Conservation (phyloP, 1,139 yeast species). For the Spencermartinsiella ligniputridi region DNA sequence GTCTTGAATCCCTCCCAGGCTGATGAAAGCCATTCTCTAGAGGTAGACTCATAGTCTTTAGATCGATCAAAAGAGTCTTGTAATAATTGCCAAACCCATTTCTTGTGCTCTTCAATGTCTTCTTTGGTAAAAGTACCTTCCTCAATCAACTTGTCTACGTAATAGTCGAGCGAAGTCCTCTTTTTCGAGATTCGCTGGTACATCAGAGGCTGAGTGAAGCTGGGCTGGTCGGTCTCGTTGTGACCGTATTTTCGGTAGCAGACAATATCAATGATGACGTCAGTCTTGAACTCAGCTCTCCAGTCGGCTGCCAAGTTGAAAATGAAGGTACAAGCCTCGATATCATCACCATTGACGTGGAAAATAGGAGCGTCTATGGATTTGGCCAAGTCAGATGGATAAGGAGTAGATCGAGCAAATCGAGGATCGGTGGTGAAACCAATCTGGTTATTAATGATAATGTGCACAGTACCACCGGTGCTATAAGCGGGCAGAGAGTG, state of each 20-base stretch:
- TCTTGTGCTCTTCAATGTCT: slow-evolving; percentile 92
- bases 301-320: slow-evolving; percentile 98
- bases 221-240: slow-evolving; percentile 98
- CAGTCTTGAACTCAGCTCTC: slow-evolving; percentile 95
- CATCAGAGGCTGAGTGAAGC: slow-evolving; percentile 98
- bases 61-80: slow-evolving; percentile 86
- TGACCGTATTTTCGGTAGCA: slow-evolving; percentile 99
- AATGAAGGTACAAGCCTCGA: slow-evolving; percentile 86
- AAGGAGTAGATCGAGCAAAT: slow-evolving; percentile 94
- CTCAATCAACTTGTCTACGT: slow-evolving; percentile 68
- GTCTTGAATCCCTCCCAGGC: slow-evolving; percentile 99
- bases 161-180: slow-evolving; percentile 81
- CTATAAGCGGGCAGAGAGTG: slow-evolving; percentile 89
- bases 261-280: slow-evolving; percentile 92
- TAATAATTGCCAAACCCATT: slow-evolving; percentile 94
- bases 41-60: slow-evolving; percentile 85
- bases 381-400: slow-evolving; percentile 97
- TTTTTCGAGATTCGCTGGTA: slow-evolving; percentile 85
- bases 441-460: slow-evolving; percentile 95
- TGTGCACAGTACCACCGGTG: slow-evolving; percentile 95
- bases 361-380: slow-evolving; percentile 95
- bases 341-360: slow-evolving; percentile 99
- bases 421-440: slow-evolving; percentile 99
- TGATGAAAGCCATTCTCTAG: slow-evolving; percentile 97
- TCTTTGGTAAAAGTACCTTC: slow-evolving; percentile 88